Conservation (phyloP, 345 rosid species). For the Camelina neglecta region DNA sequence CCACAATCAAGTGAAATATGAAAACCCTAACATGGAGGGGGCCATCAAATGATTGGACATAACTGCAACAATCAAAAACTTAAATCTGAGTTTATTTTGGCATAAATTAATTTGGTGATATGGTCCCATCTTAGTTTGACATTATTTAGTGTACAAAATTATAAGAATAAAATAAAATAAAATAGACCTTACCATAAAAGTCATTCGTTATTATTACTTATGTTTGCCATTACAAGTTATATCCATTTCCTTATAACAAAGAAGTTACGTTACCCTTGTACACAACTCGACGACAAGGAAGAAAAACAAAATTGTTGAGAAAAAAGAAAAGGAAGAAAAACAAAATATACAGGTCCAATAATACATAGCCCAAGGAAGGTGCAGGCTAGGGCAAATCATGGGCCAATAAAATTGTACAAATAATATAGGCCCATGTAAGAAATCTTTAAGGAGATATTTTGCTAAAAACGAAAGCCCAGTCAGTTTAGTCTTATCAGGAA, state of each 20-base stretch:
- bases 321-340: too few relatives aligned
- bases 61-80: slow-evolving; percentile 49
- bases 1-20: slow-evolving; percentile 39
- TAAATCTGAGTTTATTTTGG: slow-evolving; percentile 33
- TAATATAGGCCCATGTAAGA: slow-evolving; percentile 16
- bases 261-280: slow-evolving; percentile 20
- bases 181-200: slow-evolving; percentile 50
- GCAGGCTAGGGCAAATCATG: background rate
- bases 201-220: slow-evolving; percentile 54
- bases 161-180: background rate
- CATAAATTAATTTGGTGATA: slow-evolving; percentile 33
- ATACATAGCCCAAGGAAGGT: background rate
- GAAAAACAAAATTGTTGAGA: too few relatives aligned
- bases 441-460: background rate
- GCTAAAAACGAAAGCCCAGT: slow-evolving; percentile 28
- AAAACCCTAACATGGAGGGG: slow-evolving; percentile 51
- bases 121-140: slow-evolving; percentile 49
- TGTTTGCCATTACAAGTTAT: slow-evolving; percentile 72
- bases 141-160: slow-evolving; percentile 15
- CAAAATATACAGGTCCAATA: background rate
- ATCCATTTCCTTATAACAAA: slow-evolving; percentile 35
- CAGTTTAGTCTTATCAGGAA: background rate
- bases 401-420: background rate
- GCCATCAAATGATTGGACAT: slow-evolving; percentile 56
- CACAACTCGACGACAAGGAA: background rate